Percentiles rank a stretch among this genome's conserved stretches.
phyloP scores from a whole-genome alignment of 140 eudicot genomes.

The Artemisia princeps region DNA sequence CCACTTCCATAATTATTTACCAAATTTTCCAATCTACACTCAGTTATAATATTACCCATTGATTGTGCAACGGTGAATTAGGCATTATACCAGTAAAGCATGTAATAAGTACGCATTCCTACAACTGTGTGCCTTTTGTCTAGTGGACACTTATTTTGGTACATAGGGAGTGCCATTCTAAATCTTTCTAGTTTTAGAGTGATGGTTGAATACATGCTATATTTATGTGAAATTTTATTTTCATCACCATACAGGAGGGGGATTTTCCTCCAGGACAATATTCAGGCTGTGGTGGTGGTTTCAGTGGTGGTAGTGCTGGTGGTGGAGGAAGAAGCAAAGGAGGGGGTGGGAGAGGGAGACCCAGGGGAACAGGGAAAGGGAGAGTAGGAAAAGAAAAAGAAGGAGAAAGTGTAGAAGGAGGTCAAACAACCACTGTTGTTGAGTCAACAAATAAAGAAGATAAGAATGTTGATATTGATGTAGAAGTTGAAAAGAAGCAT shows the following conservation, averaged over 20 bases:
- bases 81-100: too few species aligned
- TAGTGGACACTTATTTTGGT: too few species aligned
- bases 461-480: constrained; percentile 8
- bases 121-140: too few species aligned
- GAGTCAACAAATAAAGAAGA: constrained; percentile 30
- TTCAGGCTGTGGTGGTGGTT: constrained; percentile 26
- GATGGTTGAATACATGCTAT: not conserved
- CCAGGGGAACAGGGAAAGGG: constrained; percentile 8
- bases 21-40: too few species aligned
- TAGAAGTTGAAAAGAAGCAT: constrained; percentile 24
- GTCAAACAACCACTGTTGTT: constrained; percentile 21
- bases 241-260: constrained; percentile 35
- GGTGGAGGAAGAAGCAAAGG: constrained; percentile 13
- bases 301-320: not conserved
- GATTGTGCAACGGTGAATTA: too few species aligned
- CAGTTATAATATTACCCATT: too few species aligned
- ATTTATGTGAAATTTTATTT: constrained; percentile 18
- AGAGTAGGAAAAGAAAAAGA: constrained; percentile 5
- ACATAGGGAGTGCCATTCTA: too few species aligned
- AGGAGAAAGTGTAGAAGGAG: constrained; percentile 18
- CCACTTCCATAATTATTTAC: too few species aligned
- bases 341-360: constrained; percentile 16
- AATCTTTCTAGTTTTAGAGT: not conserved
- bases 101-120: too few species aligned
- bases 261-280: constrained; percentile 32